Evolutionary conservation across 805 yeast species (phyloP).

Genomic region (Danielia reshetovae): DNA sequence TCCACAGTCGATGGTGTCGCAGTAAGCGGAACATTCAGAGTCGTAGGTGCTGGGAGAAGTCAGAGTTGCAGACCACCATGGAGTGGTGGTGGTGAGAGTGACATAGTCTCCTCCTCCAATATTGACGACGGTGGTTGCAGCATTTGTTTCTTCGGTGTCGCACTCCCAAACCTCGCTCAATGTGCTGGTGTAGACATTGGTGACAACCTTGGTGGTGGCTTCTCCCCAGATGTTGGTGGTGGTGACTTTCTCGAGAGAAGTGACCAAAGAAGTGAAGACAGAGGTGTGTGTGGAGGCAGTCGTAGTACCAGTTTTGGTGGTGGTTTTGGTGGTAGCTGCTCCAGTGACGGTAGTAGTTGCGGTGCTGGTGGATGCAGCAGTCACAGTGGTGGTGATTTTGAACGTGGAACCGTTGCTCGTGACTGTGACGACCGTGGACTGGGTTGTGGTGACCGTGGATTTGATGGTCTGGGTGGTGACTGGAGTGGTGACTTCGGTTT

Average conservation of each 20-base stretch:
- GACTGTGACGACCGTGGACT: too few relatives aligned
- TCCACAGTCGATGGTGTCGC: slow-evolving; percentile 15
- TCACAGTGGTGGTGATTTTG: background rate
- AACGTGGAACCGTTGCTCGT: background rate
- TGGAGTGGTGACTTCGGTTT: background rate
- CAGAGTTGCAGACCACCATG: slow-evolving; percentile 13
- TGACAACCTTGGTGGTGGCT: slow-evolving; percentile 9
- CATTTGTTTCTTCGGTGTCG: slow-evolving; percentile 8
- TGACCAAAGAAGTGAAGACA: slow-evolving; percentile 5
- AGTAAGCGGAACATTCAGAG: slow-evolving; percentile 12
- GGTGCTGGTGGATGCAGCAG: slow-evolving; percentile 1
- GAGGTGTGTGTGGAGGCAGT: slow-evolving; percentile 1
- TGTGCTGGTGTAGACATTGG: slow-evolving; percentile 11
- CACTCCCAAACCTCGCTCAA: slow-evolving; percentile 10
- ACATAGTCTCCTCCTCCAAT: slow-evolving; percentile 3
- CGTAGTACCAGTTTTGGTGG: slow-evolving; percentile 1
- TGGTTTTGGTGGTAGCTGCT: background rate
- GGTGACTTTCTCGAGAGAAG: slow-evolving; percentile 5
- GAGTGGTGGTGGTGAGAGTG: slow-evolving; percentile 5
- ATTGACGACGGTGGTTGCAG: slow-evolving; percentile 3
- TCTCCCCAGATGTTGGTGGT: slow-evolving; percentile 10
- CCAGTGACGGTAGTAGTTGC: background rate
- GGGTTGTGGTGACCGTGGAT: background rate
- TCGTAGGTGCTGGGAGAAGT: slow-evolving; percentile 10
- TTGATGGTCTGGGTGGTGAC: background rate